Conservation (phyloP, 345 rosid species). For the Boechera retrofracta region DNA sequence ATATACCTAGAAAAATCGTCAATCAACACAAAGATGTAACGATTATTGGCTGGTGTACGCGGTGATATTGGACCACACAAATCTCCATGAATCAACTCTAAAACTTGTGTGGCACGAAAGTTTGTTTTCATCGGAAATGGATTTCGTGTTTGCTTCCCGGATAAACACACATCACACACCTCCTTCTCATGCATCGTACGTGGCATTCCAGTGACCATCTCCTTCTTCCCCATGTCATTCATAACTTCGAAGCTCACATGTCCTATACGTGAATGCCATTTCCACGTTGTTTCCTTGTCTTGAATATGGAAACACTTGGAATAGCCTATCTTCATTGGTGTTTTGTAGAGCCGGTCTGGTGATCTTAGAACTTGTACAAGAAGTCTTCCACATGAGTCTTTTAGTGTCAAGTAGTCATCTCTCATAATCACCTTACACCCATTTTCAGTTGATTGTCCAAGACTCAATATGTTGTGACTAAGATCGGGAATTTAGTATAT, state of each 20-base stretch:
- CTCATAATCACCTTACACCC: neutral
- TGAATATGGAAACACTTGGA: neutral
- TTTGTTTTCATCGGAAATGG: rapidly evolving
- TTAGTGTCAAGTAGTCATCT: neutral
- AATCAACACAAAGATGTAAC: neutral
- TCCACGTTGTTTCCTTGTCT: neutral
- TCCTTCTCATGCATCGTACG: too few relatives aligned
- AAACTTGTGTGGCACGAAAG: neutral
- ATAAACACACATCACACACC: too few relatives aligned
- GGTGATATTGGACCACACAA: neutral
- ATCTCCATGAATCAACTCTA: neutral
- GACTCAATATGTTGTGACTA: neutral
- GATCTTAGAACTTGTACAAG: neutral
- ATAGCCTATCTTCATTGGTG: neutral
- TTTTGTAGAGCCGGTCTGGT: neutral
- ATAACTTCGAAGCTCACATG: neutral
- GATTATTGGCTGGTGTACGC: neutral
- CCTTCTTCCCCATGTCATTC: neutral
- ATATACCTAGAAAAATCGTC: neutral
- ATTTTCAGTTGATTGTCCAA: neutral
- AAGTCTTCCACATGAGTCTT: neutral
- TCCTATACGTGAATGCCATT: neutral
- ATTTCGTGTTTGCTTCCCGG: neutral
- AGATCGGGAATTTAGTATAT: neutral
- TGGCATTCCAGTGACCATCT: neutral